These are phyloP conservation scores for Malassezia caprae DNA, from an alignment of 1,284 basidiomycete genomes.

Conservation along the genomic window DNA sequence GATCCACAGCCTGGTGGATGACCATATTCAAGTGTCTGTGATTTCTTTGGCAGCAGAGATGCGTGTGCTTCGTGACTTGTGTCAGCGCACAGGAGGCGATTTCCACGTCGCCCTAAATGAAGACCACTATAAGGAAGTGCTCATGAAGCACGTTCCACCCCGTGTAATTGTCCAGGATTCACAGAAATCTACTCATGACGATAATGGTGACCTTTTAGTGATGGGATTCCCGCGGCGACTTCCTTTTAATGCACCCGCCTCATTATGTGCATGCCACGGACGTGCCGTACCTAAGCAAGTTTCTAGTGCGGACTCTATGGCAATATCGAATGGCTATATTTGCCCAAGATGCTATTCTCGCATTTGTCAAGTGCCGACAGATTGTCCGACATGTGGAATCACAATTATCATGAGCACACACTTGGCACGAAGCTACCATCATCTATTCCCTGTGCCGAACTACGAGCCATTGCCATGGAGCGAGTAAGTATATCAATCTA, in stretches of 20 bases:
- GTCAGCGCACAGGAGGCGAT: constrained; percentile 33
- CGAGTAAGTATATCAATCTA: neutral
- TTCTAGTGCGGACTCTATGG: neutral
- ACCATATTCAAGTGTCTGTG: constrained; percentile 73
- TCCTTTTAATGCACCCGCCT: constrained; percentile 29
- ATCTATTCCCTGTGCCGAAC: constrained; percentile 76
- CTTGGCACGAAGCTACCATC: constrained; percentile 86
- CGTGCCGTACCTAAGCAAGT: constrained; percentile 58
- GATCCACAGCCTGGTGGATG: constrained; percentile 65
- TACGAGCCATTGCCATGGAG: constrained; percentile 57
- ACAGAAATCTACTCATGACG: neutral
- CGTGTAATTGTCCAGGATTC: constrained; percentile 25
- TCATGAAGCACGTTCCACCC: constrained; percentile 91
- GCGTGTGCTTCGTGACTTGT: constrained; percentile 83
- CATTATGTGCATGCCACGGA: constrained; percentile 76
- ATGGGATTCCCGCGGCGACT: constrained; percentile 72
- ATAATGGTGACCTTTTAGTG: constrained; percentile 66
- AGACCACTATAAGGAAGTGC: constrained; percentile 83
- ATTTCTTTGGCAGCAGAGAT: constrained; percentile 86
- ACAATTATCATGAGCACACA: constrained; percentile 97
- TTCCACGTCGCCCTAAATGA: constrained; percentile 87
- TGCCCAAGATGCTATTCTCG: constrained; percentile 86
- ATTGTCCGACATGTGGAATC: constrained; percentile 90
- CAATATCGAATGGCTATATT: constrained; percentile 62
- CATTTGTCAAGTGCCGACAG: constrained; percentile 94